Evolutionary conservation across 1,139 yeast species (phyloP).

Genomic region (Taphrina flavorubra): DNA sequence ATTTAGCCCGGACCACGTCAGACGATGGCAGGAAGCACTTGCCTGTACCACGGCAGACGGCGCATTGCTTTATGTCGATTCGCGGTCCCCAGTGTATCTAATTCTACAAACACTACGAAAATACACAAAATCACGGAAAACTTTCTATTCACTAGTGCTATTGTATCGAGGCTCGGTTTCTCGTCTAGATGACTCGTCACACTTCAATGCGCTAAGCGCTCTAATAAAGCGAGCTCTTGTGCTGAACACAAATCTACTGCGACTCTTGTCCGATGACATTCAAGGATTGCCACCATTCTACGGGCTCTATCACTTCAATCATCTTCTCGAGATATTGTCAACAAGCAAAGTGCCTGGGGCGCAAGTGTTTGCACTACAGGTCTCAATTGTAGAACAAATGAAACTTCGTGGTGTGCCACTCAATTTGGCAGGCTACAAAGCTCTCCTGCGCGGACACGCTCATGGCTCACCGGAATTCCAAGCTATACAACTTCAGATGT

Average conservation of each 20-base stretch:
- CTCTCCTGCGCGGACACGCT: not conserved
- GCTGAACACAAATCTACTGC: conserved; percentile 4
- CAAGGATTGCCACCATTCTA: not conserved
- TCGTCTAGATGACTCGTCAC: conserved; percentile 19
- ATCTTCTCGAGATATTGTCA: not conserved
- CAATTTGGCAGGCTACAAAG: conserved; percentile 9
- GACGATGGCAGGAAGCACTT: conserved; percentile 2
- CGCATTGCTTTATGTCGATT: not conserved
- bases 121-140: conserved; percentile 2
- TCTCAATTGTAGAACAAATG: conserved; percentile 16
- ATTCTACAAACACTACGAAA: conserved; percentile 19
- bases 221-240: conserved; percentile 16
- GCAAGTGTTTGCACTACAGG: conserved; percentile 8
- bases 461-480: not conserved
- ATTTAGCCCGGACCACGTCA: conserved; percentile 7
- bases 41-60: conserved; percentile 4
- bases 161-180: not conserved
- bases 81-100: conserved; percentile 8
- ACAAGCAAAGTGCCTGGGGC: not conserved
- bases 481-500: not conserved
- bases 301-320: conserved; percentile 4
- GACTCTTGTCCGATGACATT: not conserved
- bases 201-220: not conserved
- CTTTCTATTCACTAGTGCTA: conserved; percentile 1
- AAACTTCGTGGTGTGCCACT: not conserved